Conservation (phyloP, 148 eudicot genomes). For the Rhododendron molle region DNA sequence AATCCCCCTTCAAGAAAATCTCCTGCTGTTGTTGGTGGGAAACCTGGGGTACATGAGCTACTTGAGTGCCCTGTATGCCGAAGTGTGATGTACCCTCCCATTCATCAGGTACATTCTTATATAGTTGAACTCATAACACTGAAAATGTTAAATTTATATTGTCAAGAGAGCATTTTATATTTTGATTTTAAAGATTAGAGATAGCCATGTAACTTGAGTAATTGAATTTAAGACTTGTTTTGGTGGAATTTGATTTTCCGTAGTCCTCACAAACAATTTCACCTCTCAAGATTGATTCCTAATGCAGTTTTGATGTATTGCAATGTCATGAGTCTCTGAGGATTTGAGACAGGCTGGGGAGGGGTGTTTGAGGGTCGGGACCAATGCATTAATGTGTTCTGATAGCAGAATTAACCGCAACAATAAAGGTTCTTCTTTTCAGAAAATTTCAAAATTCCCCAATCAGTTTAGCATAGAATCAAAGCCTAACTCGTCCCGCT, state of each 20-base stretch:
- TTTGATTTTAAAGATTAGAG: not conserved
- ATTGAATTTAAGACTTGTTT: not conserved
- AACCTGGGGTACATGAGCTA: constrained; percentile 43
- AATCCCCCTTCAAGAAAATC: constrained; percentile 30
- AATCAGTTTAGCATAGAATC: not conserved
- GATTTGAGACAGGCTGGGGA: not conserved
- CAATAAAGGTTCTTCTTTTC: not conserved
- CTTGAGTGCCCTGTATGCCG: constrained; percentile 68
- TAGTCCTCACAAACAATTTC: not conserved
- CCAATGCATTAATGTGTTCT: not conserved
- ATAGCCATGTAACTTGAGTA: not conserved
- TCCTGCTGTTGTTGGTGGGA: constrained; percentile 19
- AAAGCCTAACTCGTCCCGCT: not conserved
- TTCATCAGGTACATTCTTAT: constrained; percentile 49
- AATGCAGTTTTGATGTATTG: constrained; percentile 1
- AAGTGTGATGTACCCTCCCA: constrained; percentile 59
- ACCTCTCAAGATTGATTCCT: not conserved
- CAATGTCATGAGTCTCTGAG: not conserved
- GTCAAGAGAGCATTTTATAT: not conserved
- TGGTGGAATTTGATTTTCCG: not conserved
- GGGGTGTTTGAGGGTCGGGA: not conserved
- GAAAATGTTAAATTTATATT: not conserved
- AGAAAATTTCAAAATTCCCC: not conserved
- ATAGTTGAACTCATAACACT: not conserved
- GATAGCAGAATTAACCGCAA: not conserved